Base-by-base conservation (phyloP, 2,329 filamentous ascomycete species). In the Domatiomyces catenatus region DNA sequence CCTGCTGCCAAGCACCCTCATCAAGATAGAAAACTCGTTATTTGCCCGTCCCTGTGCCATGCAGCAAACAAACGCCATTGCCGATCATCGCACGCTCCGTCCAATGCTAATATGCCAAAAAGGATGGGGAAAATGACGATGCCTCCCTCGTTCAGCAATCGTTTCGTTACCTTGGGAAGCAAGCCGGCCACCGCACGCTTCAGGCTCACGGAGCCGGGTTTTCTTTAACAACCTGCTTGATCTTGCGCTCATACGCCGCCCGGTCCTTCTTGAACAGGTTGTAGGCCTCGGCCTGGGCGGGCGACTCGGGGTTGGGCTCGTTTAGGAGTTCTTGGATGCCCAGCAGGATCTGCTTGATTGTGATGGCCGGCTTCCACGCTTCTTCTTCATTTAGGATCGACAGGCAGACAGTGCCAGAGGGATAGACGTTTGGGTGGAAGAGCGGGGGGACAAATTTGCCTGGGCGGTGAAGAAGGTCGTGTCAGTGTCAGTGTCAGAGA, bases 301-400 rank as follows among this genome's bases (percentile, higher is more conserved):
- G 92, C 1, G 88, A 94, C 48, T 98, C 92, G 2, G 90, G 92
- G 64, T 98, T 98, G 15, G 93, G 92, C 62, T 95, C 90, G 66
- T 98, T 84, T 42, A 98, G 80, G 1, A 98, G 78, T 61, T 94
- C 90, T 68, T 98, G 92, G 52, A 98, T 94, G 47, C 92, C 92
- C 1, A 96, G 76, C 5, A 96, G 77, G 56, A 98, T 96, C 69
- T 96, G 88, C 71, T 95, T 96, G 66, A 98, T 87, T 0, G 92
- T 98, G 63, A 98, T 98, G 5, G 92, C 90, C 1, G 92, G 93
- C 68, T 94, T 93, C 92, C 93, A 98, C 5, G 86, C 89, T 66
- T 98, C 92, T 62, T 98, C 92, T 67, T 98, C 93, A 70, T 96
- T 98, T 58, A 98, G 71, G 59, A 98, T 98, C 24, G 87, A 94